A percentile compares a stretch with the other conserved stretches of the same genome.
Evolutionary conservation across 2,329 filamentous ascomycete species (phyloP).

Genomic region (Colletotrichum spinosum): DNA sequence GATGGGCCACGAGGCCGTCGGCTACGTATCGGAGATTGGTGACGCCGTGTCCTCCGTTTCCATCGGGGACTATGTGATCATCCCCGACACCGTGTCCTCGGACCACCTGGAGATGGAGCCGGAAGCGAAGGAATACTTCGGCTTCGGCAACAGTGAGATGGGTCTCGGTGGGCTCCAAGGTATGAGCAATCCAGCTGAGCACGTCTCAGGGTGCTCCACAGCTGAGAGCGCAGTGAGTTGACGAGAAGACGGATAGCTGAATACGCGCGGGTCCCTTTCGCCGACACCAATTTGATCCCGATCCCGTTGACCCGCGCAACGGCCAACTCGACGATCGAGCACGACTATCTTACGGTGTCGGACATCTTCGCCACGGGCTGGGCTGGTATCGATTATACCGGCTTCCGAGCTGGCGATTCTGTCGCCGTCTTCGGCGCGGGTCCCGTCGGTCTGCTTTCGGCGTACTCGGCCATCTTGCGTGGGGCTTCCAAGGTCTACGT

Average conservation of each 20-base stretch:
- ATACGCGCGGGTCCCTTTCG: conserved; percentile 72
- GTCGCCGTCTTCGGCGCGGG: conserved; percentile 74
- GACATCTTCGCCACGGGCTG: conserved; percentile 63
- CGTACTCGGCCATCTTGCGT: conserved; percentile 41
- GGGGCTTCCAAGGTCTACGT: conserved; percentile 40
- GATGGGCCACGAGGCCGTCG: conserved; percentile 55
- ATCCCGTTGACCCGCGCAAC: conserved; percentile 53
- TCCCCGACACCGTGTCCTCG: conserved; percentile 42
- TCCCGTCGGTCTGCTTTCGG: conserved; percentile 69
- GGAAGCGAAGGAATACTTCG: background rate
- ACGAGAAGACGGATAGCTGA: conserved; percentile 45
- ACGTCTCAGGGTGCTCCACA: too few species aligned
- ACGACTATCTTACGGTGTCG: conserved; percentile 65
- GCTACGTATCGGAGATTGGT: conserved; percentile 50
- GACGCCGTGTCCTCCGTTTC: conserved; percentile 46
- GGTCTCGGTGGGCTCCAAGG: conserved; percentile 18
- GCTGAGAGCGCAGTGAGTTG: too few species aligned
- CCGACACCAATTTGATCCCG: conserved; percentile 73
- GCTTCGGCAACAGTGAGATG: background rate
- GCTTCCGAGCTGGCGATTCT: conserved; percentile 69
- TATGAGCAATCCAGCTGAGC: background rate
- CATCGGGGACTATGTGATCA: conserved; percentile 53
- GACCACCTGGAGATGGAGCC: conserved; percentile 11
- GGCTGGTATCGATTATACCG: conserved; percentile 66
- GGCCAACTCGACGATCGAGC: conserved; percentile 66